Conservation (phyloP, 1,284 basidiomycete genomes). For the Phellinidium pouzarii region DNA sequence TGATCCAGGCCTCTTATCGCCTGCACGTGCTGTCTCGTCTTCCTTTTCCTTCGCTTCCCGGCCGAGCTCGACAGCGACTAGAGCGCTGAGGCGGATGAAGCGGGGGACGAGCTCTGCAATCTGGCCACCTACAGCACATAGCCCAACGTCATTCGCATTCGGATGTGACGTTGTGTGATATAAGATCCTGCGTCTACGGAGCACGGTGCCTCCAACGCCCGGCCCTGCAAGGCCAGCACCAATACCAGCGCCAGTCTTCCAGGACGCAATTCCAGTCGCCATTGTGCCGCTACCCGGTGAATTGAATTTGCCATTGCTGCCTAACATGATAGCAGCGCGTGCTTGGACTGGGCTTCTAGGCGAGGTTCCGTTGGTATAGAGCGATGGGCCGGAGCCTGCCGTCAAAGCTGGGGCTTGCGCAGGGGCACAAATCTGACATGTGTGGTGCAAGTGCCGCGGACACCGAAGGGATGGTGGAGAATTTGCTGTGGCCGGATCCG, state of each 20-base stretch:
- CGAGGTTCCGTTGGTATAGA: slow-evolving; percentile 10
- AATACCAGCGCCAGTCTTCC: slow-evolving; percentile 45
- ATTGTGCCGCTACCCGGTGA: slow-evolving; percentile 2
- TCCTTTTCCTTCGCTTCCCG: slow-evolving; percentile 40
- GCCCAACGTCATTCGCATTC: slow-evolving; percentile 17
- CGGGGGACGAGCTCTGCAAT: slow-evolving; percentile 62
- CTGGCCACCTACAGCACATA: slow-evolving; percentile 28
- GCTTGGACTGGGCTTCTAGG: slow-evolving; percentile 14
- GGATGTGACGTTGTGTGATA: slow-evolving; percentile 18
- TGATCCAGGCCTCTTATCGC: slow-evolving; percentile 8
- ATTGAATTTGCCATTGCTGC: slow-evolving; percentile 12
- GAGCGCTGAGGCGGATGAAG: slow-evolving; percentile 67
- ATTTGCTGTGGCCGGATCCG: slow-evolving; percentile 55
- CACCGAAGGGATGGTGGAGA: slow-evolving; percentile 60
- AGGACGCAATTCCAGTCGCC: slow-evolving; percentile 63
- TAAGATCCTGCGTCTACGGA: slow-evolving; percentile 35
- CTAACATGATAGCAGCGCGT: slow-evolving; percentile 15
- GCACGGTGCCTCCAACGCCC: slow-evolving; percentile 44
- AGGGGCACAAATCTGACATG: slow-evolving; percentile 67
- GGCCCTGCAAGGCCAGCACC: slow-evolving; percentile 58
- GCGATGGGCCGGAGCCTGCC: slow-evolving; percentile 9
- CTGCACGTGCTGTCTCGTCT: slow-evolving; percentile 15
- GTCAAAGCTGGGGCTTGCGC: slow-evolving; percentile 33
- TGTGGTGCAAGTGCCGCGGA: slow-evolving; percentile 62
- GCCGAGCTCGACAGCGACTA: slow-evolving; percentile 67